These are phyloP conservation scores for Rhodomyrtus tomentosa DNA, from an alignment of 345 rosid species.

Conservation along the genomic window DNA sequence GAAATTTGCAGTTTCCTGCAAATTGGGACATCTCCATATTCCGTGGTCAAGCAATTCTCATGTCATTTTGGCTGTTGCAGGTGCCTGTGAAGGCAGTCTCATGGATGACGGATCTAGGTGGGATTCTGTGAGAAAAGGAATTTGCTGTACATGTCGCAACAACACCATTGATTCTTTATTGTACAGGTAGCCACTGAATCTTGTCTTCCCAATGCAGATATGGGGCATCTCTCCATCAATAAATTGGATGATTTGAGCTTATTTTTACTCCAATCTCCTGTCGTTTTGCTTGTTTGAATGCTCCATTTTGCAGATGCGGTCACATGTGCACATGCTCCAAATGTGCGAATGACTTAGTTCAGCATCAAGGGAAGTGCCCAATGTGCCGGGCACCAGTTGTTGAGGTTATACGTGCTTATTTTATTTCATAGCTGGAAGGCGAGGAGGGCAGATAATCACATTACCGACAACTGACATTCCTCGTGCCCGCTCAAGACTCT, in stretches of 20 bases:
- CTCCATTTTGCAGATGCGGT: constrained; percentile 59
- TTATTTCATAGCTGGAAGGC: constrained; percentile 13
- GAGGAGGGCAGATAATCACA: background rate
- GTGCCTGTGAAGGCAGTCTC: constrained; percentile 17
- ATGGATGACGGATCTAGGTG: constrained; percentile 45
- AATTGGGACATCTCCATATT: background rate
- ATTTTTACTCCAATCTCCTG: background rate
- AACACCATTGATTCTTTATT: constrained; percentile 67
- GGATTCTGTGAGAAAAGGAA: constrained; percentile 76
- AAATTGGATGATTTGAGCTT: background rate
- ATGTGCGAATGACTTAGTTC: constrained; percentile 72
- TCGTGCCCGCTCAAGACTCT: background rate
- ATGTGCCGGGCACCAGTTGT: constrained; percentile 83
- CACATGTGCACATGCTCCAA: constrained; percentile 88
- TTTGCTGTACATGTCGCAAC: constrained; percentile 65
- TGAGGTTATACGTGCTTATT: constrained; percentile 85
- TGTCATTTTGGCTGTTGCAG: constrained; percentile 21
- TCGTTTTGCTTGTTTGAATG: background rate
- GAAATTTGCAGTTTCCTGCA: background rate
- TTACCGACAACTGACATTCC: background rate
- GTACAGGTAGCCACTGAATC: constrained; percentile 40
- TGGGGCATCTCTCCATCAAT: background rate
- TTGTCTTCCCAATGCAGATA: background rate
- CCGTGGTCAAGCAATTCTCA: background rate
- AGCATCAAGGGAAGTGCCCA: constrained; percentile 79